Conservation (phyloP, 2,329 filamentous ascomycete species). For the Purpureocillium takamizusanense region DNA sequence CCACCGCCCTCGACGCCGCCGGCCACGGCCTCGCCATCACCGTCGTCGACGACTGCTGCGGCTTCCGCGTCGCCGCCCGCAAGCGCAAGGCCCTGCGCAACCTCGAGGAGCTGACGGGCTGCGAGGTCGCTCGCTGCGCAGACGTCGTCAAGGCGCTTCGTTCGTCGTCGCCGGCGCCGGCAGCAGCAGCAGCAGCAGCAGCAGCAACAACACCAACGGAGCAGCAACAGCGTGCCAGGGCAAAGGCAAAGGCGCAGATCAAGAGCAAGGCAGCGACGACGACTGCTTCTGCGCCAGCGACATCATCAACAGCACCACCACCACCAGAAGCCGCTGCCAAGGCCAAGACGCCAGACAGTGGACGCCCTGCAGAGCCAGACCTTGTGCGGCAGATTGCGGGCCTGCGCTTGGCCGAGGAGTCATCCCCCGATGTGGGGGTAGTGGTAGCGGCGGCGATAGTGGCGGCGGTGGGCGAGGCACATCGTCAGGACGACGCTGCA, state of each 20-base stretch:
- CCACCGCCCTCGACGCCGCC: slow-evolving; percentile 84
- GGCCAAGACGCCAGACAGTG: slow-evolving; percentile 4
- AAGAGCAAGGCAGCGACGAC: no score
- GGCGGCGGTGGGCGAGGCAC: no score
- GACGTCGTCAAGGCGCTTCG: slow-evolving; percentile 39
- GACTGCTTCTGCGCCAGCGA: no score
- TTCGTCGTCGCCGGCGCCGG: slow-evolving; percentile 5
- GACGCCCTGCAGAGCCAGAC: background rate
- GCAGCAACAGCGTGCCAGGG: background rate
- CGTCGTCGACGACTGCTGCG: slow-evolving; percentile 80
- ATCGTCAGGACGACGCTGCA: no score
- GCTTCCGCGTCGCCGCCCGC: slow-evolving; percentile 61
- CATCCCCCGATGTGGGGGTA: no score
- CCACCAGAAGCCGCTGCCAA: no score
- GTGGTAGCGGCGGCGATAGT: no score
- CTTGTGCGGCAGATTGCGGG: slow-evolving; percentile 4
- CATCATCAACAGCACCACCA: no score
- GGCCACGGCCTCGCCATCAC: slow-evolving; percentile 82
- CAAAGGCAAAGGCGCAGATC: no score
- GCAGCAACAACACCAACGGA: background rate
- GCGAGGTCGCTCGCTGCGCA: slow-evolving; percentile 50
- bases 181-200: slow-evolving; percentile 3
- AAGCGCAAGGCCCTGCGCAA: slow-evolving; percentile 63
- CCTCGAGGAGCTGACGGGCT: slow-evolving; percentile 67
- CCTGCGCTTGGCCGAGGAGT: slow-evolving; percentile 15